A percentile compares a stretch with the other conserved stretches of the same genome.
Evolutionary conservation across 768 basidiomycete species (phyloP).

Genomic region (Basidioascus undulatus): DNA sequence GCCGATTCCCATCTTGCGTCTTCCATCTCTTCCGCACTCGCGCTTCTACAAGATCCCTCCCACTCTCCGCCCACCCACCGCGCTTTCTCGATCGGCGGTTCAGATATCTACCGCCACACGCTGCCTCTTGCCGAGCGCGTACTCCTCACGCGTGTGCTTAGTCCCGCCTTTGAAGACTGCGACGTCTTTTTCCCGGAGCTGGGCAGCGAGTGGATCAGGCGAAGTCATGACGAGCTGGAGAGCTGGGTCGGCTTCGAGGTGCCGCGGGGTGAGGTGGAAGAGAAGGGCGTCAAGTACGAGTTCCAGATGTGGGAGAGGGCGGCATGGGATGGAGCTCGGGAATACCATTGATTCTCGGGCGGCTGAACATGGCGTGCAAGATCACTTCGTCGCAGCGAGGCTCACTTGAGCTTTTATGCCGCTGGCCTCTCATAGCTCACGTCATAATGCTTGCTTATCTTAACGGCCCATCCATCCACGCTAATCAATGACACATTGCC

Average conservation of each 20-base stretch:
- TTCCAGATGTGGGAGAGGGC: constrained; percentile 99
- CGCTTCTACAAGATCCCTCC: constrained; percentile 4
- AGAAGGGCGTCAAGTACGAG: constrained; percentile 63
- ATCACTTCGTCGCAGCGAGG: too few relatives aligned
- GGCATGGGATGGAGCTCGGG: too few relatives aligned
- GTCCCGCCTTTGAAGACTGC: constrained; percentile 52
- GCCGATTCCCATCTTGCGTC: constrained; percentile 4
- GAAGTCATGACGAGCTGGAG: not conserved
- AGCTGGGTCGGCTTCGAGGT: not conserved
- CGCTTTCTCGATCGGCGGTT: constrained; percentile 78
- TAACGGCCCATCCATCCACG: too few relatives aligned
- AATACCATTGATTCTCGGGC: too few relatives aligned
- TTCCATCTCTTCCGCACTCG: constrained; percentile 7
- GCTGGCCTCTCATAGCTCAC: too few relatives aligned
- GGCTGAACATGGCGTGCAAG: too few relatives aligned
- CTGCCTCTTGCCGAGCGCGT: constrained; percentile 44
- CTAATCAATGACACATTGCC: too few relatives aligned
- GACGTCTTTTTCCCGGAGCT: constrained; percentile 73
- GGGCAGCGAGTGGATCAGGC: too few relatives aligned
- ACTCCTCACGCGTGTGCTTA: constrained; percentile 59
- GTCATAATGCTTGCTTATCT: too few relatives aligned
- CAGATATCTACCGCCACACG: constrained; percentile 36
- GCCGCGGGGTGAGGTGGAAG: constrained; percentile 21
- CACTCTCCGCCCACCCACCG: constrained; percentile 24
- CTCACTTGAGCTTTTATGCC: too few relatives aligned